phyloP scores from a whole-genome alignment of 2,329 filamentous ascomycete genomes.

The Neofusicoccum ribis region DNA sequence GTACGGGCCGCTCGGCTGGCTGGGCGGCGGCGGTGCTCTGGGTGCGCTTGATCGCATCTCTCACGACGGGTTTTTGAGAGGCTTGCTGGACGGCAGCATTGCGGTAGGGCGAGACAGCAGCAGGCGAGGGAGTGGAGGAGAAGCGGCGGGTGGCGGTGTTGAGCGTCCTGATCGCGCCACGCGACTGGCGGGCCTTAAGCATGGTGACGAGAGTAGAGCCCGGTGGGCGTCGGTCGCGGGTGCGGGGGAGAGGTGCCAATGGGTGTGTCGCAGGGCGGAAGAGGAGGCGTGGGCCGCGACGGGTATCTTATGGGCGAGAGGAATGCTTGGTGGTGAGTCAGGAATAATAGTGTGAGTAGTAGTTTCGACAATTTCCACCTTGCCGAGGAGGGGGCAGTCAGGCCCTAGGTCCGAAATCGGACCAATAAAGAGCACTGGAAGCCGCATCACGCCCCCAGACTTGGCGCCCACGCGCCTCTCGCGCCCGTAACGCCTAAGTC shows the following conservation, averaged over 20 bases:
- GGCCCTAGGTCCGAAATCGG: not conserved
- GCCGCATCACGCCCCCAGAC: not conserved
- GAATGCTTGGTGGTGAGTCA: slow-evolving; percentile 19
- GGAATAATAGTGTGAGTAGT: not conserved
- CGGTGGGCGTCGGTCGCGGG: slow-evolving; percentile 1
- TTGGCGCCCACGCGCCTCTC: not conserved
- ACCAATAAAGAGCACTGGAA: not conserved
- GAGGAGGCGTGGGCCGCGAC: not conserved
- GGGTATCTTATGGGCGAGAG: slow-evolving; percentile 11
- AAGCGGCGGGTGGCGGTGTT: slow-evolving; percentile 45
- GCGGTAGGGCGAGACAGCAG: slow-evolving; percentile 48
- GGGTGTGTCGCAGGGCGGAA: not conserved
- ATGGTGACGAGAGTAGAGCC: slow-evolving; percentile 27
- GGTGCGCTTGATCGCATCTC: slow-evolving; percentile 43
- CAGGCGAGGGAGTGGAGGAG: slow-evolving; percentile 38
- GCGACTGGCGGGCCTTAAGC: slow-evolving; percentile 35
- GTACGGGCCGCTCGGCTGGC: slow-evolving; percentile 41
- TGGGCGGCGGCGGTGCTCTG: slow-evolving; percentile 46
- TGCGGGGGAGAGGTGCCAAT: slow-evolving; percentile 11
- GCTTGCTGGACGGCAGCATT: slow-evolving; percentile 31
- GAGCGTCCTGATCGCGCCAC: slow-evolving; percentile 40
- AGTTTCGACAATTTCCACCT: slow-evolving; percentile 1
- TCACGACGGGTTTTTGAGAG: slow-evolving; percentile 27
- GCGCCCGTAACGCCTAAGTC: slow-evolving; percentile 1
- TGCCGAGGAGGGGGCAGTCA: slow-evolving; percentile 1